Conservation (phyloP, 352 stramenopile species). For the Globisporangium camurandrum region DNA sequence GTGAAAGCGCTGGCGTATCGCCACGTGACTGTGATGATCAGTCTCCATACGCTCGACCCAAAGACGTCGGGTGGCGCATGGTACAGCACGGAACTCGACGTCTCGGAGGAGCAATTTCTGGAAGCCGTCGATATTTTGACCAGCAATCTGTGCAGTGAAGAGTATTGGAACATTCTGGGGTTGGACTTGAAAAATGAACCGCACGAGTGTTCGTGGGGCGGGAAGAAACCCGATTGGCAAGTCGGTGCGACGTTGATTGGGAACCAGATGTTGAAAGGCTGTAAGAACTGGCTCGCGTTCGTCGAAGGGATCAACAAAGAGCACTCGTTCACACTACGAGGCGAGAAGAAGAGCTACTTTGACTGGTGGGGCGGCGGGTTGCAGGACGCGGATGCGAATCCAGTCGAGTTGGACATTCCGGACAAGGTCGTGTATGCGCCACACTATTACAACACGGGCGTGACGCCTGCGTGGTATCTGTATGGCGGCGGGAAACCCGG, state of each 20-base stretch:
- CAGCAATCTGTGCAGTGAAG: conserved; percentile 48
- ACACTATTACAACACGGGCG: conserved; percentile 72
- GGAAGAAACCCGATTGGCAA: conserved; percentile 32
- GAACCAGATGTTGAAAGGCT: conserved; percentile 55
- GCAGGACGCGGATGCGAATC: conserved; percentile 26
- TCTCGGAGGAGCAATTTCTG: conserved; percentile 53
- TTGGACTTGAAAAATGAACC: conserved; percentile 76
- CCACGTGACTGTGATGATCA: too few relatives aligned
- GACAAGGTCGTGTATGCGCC: conserved; percentile 69
- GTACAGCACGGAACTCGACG: conserved; percentile 39
- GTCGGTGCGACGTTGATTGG: conserved; percentile 51
- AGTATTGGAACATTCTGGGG: too few relatives aligned
- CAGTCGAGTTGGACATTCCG: conserved; percentile 28
- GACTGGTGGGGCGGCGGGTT: conserved; percentile 69
- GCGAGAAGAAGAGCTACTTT: conserved; percentile 33
- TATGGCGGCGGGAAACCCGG: conserved; percentile 38
- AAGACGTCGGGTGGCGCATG: conserved; percentile 42
- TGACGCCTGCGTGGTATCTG: conserved; percentile 55
- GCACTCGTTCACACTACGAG: conserved; percentile 35
- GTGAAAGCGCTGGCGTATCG: conserved; percentile 52
- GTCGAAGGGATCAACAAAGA: conserved; percentile 52
- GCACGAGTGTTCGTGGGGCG: conserved; percentile 44
- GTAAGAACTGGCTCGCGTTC: conserved; percentile 57
- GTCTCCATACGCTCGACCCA: conserved; percentile 49
- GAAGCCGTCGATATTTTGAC: conserved; percentile 44